Evolutionary conservation across 352 stramenopile genomes (phyloP).

Genomic region (Phytophthora sansomeana): DNA sequence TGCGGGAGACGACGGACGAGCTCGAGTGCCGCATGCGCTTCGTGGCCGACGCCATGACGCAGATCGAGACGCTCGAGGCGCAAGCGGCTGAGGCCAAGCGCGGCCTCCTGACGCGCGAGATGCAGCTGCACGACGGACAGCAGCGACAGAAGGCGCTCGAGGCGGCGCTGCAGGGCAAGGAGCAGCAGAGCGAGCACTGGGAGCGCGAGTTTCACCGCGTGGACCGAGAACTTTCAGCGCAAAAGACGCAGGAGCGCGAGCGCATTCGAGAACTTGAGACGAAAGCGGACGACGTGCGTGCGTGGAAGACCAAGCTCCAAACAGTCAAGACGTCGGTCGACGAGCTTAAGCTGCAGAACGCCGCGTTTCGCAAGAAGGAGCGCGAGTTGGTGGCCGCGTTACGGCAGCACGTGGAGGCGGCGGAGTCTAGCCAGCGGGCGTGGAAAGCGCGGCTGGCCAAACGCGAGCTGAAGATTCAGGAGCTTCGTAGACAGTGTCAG

Average conservation of each 20-base stretch:
- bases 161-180: conserved; percentile 38
- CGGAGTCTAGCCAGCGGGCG: conserved; percentile 22
- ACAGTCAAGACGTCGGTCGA: conserved; percentile 35
- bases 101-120: conserved; percentile 63
- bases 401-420: conserved; percentile 35
- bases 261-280: conserved; percentile 21
- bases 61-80: conserved; percentile 50
- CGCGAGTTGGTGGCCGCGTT: conserved; percentile 25
- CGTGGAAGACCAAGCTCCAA: conserved; percentile 60
- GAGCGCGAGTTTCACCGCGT: conserved; percentile 52
- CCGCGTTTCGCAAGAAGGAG: conserved; percentile 34
- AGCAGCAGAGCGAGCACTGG: conserved; percentile 61
- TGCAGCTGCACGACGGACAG: conserved; percentile 61
- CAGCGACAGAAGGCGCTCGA: conserved; percentile 46
- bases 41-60: conserved; percentile 53
- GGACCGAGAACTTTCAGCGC: conserved; percentile 35
- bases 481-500: conserved; percentile 42
- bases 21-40: conserved; percentile 63
- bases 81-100: conserved; percentile 57
- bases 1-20: conserved; percentile 66
- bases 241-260: conserved; percentile 25
- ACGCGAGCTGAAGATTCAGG: conserved; percentile 42
- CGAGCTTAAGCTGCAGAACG: conserved; percentile 47
- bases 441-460: conserved; percentile 45
- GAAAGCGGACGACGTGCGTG: conserved; percentile 40